Percentiles rank a stretch among this genome's conserved stretches.
Conservation (phyloP, 352 stramenopile genomes). For the Phytopythium boreale region DNA sequence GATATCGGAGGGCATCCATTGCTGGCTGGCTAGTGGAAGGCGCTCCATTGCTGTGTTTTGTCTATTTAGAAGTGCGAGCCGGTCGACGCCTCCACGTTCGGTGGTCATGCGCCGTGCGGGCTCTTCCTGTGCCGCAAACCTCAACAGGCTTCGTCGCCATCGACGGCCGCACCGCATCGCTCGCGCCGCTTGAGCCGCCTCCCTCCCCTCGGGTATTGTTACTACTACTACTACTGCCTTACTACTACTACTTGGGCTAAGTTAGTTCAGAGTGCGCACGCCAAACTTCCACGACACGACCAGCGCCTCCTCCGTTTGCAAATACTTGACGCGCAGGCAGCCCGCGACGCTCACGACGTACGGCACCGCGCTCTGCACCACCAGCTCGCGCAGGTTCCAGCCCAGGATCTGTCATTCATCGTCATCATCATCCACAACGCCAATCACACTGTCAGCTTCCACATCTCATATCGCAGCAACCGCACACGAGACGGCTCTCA, state of each 20-base stretch:
- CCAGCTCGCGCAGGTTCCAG: conserved; percentile 55
- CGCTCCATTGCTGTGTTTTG: not conserved
- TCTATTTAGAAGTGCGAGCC: not conserved
- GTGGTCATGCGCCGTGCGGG: not conserved
- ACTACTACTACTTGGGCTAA: conserved; percentile 2
- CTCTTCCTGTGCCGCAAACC: not conserved
- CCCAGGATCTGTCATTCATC: conserved; percentile 39
- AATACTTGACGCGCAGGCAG: conserved; percentile 43
- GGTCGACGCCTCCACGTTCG: not conserved
- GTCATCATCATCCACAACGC: not conserved
- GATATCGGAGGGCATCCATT: no score
- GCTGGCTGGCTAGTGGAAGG: no score
- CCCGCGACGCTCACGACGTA: conserved; percentile 47
- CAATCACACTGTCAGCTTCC: conserved; percentile 6
- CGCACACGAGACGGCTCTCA: conserved; percentile 13
- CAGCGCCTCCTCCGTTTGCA: conserved; percentile 42
- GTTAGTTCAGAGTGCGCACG: conserved; percentile 21
- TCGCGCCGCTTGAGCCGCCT: not conserved
- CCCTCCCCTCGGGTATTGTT: not conserved
- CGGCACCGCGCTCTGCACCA: conserved; percentile 38
- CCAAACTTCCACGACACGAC: conserved; percentile 48
- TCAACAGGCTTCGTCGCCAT: not conserved
- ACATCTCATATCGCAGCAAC: not conserved
- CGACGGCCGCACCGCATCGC: no score
- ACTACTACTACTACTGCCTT: conserved; percentile 1